Conservation (phyloP, 345 rosid genomes). For the Acer negundo region DNA sequence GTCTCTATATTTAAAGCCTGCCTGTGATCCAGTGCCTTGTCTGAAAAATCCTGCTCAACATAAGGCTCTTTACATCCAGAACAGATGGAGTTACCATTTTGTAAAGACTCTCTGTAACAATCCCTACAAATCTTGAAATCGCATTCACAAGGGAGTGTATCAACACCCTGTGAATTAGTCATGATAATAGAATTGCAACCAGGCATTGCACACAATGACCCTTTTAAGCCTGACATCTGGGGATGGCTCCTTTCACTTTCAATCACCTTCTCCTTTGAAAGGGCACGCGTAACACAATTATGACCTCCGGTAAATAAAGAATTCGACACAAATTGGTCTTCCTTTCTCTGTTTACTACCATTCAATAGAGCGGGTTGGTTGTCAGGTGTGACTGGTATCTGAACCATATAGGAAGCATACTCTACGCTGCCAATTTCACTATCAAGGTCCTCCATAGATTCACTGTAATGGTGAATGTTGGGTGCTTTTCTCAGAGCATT, state of each 20-base stretch:
- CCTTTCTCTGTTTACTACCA: slow-evolving; percentile 11
- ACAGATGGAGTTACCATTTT: slow-evolving; percentile 41
- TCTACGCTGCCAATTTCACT: slow-evolving; percentile 48
- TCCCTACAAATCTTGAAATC: slow-evolving; percentile 51
- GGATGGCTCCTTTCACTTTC: slow-evolving; percentile 31
- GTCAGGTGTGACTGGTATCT: slow-evolving; percentile 70
- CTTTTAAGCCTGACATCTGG: slow-evolving; percentile 29
- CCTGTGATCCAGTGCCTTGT: slow-evolving; percentile 9
- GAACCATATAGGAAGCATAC: slow-evolving; percentile 46
- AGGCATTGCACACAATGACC: slow-evolving; percentile 35
- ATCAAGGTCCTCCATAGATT: slow-evolving; percentile 46
- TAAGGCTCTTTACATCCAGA: slow-evolving; percentile 57
- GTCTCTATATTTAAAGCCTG: slow-evolving; percentile 7
- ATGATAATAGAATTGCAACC: slow-evolving; percentile 45
- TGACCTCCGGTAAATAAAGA: slow-evolving; percentile 53
- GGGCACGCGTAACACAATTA: slow-evolving; percentile 39
- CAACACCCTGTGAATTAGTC: slow-evolving; percentile 35
- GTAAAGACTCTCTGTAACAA: slow-evolving; percentile 40
- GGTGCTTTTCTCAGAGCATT: slow-evolving; percentile 22
- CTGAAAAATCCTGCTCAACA: slow-evolving; percentile 28
- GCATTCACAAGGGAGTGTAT: slow-evolving; percentile 46
- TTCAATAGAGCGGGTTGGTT: slow-evolving; percentile 33
- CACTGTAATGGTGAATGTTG: slow-evolving; percentile 40
- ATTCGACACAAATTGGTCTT: slow-evolving; percentile 32
- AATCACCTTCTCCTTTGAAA: slow-evolving; percentile 38